Conservation (phyloP, 768 basidiomycete genomes). For the Plicaturopsis crispa region DNA sequence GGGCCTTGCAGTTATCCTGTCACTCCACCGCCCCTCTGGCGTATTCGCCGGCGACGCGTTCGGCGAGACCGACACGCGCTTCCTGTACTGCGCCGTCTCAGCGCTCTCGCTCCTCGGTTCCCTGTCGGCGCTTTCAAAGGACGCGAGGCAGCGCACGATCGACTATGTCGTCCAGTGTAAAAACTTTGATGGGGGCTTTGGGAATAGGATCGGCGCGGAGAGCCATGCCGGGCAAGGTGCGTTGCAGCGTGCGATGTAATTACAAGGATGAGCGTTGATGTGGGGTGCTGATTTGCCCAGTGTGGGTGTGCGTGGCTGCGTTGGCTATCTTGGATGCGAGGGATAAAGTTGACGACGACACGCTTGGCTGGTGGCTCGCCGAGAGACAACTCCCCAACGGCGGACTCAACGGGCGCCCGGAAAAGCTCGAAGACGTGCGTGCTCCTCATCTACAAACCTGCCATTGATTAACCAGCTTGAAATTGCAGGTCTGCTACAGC, state of each 20-base stretch:
- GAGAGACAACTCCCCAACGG: constrained; percentile 92
- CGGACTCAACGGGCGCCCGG: constrained; percentile 94
- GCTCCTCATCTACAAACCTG: neutral
- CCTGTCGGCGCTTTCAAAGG: constrained; percentile 59
- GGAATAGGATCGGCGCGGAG: constrained; percentile 77
- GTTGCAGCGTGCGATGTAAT: constrained; percentile 4
- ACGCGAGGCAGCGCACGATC: constrained; percentile 62
- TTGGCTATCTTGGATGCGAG: constrained; percentile 82
- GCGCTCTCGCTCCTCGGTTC: constrained; percentile 76
- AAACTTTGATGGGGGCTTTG: constrained; percentile 97
- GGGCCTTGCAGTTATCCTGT: constrained; percentile 60
- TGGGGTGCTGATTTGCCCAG: constrained; percentile 28
- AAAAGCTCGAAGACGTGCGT: constrained; percentile 92
- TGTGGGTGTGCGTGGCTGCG: constrained; percentile 84
- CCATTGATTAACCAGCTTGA: neutral
- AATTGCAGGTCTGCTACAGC: constrained; percentile 84
- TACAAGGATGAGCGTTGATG: neutral
- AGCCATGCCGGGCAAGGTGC: constrained; percentile 89
- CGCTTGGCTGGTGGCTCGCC: constrained; percentile 86
- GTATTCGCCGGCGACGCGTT: constrained; percentile 85
- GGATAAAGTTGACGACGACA: constrained; percentile 73
- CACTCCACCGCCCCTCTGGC: constrained; percentile 80
- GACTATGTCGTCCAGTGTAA: constrained; percentile 68
- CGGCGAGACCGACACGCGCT: constrained; percentile 92
- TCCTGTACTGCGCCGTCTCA: constrained; percentile 81